These are phyloP conservation scores for Apiospora saccharicola DNA, from an alignment of 2,329 filamentous ascomycete species.

Conservation along the genomic window DNA sequence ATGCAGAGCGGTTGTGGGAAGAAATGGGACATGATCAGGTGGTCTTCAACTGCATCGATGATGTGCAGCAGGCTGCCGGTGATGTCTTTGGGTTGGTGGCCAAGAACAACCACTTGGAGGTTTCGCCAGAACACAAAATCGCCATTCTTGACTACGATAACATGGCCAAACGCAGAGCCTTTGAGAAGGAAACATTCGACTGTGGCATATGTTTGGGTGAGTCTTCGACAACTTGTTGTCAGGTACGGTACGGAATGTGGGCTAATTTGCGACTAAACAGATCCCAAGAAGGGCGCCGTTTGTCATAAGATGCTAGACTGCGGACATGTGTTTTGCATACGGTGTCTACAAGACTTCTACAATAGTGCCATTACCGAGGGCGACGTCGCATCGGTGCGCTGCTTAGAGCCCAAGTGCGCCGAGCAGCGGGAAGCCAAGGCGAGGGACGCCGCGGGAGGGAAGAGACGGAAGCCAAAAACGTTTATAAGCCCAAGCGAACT, in stretches of 20 bases:
- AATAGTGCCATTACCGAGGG: conserved; percentile 87
- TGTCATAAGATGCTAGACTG: conserved; percentile 88
- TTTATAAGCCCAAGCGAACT: conserved; percentile 85
- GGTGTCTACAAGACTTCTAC: conserved; percentile 92
- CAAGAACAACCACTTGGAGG: conserved; percentile 55
- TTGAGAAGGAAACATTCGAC: conserved; percentile 84
- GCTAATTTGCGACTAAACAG: conserved; percentile 46
- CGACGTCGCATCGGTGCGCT: conserved; percentile 80
- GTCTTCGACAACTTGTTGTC: conserved; percentile 45
- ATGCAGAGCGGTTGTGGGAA: conserved; percentile 65
- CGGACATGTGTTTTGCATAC: conserved; percentile 87
- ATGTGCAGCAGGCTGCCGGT: conserved; percentile 65
- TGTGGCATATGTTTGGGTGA: conserved; percentile 80
- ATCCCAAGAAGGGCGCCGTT: conserved; percentile 84
- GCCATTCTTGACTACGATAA: conserved; percentile 81
- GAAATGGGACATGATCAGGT: conserved; percentile 66
- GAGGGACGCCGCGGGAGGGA: conserved; percentile 44
- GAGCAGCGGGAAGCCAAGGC: conserved; percentile 59
- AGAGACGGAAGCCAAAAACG: conserved; percentile 67
- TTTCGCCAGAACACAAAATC: conserved; percentile 68
- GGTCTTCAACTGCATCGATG: conserved; percentile 70
- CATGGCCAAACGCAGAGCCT: conserved; percentile 75
- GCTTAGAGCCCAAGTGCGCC: conserved; percentile 80
- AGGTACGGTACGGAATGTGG: background rate
- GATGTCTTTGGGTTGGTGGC: conserved; percentile 66